phyloP scores from a whole-genome alignment of 2,329 filamentous ascomycete genomes.

The Xylaria sp. region DNA sequence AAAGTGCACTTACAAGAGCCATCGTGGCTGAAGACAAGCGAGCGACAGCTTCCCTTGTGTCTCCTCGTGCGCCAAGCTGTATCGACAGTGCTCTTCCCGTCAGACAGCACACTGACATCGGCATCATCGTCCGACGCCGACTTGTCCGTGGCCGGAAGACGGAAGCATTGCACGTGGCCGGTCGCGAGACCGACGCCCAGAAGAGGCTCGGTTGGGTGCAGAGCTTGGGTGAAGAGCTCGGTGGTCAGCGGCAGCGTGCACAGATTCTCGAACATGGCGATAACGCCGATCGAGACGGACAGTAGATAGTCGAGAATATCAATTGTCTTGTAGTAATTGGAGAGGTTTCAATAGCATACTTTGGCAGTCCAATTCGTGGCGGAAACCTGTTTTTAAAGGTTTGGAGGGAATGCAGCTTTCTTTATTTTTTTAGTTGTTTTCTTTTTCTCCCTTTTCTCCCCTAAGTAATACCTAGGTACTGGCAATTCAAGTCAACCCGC shows the following conservation, averaged over 20 bases:
- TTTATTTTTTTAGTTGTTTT: neutral
- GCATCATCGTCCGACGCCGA: conserved; percentile 64
- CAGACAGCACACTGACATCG: conserved; percentile 62
- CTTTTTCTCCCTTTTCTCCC: neutral
- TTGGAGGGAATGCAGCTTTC: neutral
- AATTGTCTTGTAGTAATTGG: neutral
- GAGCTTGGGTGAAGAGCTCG: conserved; percentile 88
- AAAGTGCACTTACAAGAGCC: conserved; percentile 68
- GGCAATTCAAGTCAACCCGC: neutral
- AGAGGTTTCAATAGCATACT: conserved; percentile 18
- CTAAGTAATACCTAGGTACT: neutral
- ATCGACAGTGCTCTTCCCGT: conserved; percentile 80
- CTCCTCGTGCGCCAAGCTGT: conserved; percentile 86
- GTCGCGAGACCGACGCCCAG: conserved; percentile 86
- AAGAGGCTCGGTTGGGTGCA: conserved; percentile 86
- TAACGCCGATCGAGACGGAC: neutral
- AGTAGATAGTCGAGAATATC: conserved; percentile 11
- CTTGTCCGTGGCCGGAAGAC: conserved; percentile 68
- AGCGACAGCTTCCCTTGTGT: conserved; percentile 94
- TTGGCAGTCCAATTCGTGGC: neutral
- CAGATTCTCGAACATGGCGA: conserved; percentile 85
- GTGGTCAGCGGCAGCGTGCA: conserved; percentile 87
- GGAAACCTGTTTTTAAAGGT: neutral
- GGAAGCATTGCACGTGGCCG: conserved; percentile 87
- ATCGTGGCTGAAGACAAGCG: conserved; percentile 81